phyloP scores from a whole-genome alignment of 768 basidiomycete species.

The Tricholoma terreum region DNA sequence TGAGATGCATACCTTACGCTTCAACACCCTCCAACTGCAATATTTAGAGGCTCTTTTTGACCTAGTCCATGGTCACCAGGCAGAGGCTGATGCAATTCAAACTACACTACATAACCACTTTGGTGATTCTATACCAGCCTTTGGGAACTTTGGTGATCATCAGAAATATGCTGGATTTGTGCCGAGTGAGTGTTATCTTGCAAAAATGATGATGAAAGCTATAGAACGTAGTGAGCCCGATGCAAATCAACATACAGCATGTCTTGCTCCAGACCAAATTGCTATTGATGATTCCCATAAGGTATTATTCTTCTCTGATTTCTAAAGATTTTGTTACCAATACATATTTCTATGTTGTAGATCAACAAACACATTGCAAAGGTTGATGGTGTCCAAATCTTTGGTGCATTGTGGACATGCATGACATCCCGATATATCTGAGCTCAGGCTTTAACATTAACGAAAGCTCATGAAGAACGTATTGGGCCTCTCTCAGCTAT shows the following conservation, averaged over 20 bases:
- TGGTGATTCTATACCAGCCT: constrained; percentile 3
- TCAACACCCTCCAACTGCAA: constrained; percentile 14
- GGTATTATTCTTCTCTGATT: background rate
- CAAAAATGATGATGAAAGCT: constrained; percentile 20
- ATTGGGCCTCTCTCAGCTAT: too few relatives aligned
- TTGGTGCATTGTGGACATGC: constrained; percentile 21
- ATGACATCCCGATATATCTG: too few relatives aligned
- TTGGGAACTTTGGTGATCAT: constrained; percentile 15
- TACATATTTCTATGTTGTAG: background rate
- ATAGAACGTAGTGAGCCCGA: constrained; percentile 22
- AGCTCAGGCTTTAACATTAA: too few relatives aligned
- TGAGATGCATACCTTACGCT: constrained; percentile 19
- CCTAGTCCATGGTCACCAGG: background rate
- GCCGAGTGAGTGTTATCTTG: constrained; percentile 17
- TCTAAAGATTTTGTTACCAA: background rate
- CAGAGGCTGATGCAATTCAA: background rate
- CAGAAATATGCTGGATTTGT: constrained; percentile 20
- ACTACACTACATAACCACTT: background rate
- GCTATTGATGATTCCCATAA: constrained; percentile 16
- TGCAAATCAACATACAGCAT: constrained; percentile 22
- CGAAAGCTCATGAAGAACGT: too few relatives aligned
- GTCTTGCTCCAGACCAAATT: constrained; percentile 19
- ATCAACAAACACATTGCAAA: too few relatives aligned
- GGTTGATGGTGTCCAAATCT: constrained; percentile 16
- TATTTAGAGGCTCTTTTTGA: constrained; percentile 20